A percentile compares a stretch with the other conserved stretches of the same genome.
These are phyloP conservation scores for Yarrowia deformans DNA, from an alignment of 805 yeast genomes.

Conservation along the genomic window DNA sequence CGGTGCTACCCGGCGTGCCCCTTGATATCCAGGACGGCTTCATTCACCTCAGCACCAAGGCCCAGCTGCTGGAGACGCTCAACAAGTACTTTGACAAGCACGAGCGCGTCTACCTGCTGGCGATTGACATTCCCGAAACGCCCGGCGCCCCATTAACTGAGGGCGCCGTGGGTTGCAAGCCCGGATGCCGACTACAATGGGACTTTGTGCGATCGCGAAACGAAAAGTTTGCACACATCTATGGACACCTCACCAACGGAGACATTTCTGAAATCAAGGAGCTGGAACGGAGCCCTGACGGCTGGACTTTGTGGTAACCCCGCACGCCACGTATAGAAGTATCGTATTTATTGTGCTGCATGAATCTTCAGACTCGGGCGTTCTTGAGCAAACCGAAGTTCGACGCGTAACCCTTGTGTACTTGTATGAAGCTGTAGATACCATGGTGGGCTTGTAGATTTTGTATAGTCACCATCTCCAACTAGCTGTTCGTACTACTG, in stretches of 20 bases:
- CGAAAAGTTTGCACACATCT: constrained; percentile 46
- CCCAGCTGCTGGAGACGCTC: constrained; percentile 45
- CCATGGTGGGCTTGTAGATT: no score
- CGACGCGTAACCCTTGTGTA: no score
- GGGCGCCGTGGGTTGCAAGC: constrained; percentile 46
- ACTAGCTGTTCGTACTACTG: no score
- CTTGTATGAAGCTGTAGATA: no score
- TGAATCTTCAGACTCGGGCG: background rate
- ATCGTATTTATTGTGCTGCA: constrained; percentile 35
- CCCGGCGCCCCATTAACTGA: constrained; percentile 41
- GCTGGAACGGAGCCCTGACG: constrained; percentile 34
- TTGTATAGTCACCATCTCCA: no score
- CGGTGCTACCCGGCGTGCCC: constrained; percentile 44
- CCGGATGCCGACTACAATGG: constrained; percentile 44
- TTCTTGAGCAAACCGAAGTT: no score
- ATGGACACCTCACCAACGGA: constrained; percentile 45
- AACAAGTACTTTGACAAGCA: constrained; percentile 42
- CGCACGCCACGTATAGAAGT: constrained; percentile 33
- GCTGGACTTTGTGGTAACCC: constrained; percentile 38
- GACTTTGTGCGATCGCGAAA: constrained; percentile 45
- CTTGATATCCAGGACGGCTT: constrained; percentile 47
- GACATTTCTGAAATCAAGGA: constrained; percentile 43
- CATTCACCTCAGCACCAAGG: constrained; percentile 46
- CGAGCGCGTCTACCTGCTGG: constrained; percentile 42
- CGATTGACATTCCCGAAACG: constrained; percentile 44